These are phyloP conservation scores for Fibroporia radiculosa DNA, from an alignment of 768 basidiomycete genomes.

Conservation along the genomic window DNA sequence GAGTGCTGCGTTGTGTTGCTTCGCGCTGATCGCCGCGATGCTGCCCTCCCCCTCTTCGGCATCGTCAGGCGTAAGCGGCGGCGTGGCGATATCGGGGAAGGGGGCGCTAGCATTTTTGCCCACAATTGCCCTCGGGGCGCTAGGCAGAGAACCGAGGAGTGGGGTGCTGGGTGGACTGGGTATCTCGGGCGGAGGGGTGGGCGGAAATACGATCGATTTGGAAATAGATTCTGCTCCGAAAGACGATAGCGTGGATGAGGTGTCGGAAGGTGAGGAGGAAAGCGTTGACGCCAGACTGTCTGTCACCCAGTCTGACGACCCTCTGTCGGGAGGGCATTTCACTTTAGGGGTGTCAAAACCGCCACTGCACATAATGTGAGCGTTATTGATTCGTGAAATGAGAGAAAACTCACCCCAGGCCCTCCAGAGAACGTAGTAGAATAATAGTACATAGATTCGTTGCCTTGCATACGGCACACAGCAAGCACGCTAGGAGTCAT, in stretches of 20 bases:
- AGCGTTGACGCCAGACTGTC: slow-evolving; percentile 70
- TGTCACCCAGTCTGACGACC: slow-evolving; percentile 96
- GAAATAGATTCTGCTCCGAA: slow-evolving; percentile 25
- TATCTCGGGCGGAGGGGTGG: slow-evolving; percentile 23
- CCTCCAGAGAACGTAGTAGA: slow-evolving; percentile 93
- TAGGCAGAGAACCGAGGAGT: slow-evolving; percentile 13
- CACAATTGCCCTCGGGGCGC: slow-evolving; percentile 21
- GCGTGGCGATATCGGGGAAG: slow-evolving; percentile 46
- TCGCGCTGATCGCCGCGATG: slow-evolving; percentile 33
- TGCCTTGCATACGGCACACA: slow-evolving; percentile 79
- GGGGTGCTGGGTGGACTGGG: slow-evolving; percentile 5
- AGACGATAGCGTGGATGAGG: slow-evolving; percentile 30
- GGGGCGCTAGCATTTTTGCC: slow-evolving; percentile 13
- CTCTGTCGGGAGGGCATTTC: slow-evolving; percentile 95
- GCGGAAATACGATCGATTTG: slow-evolving; percentile 21
- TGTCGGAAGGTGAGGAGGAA: slow-evolving; percentile 29
- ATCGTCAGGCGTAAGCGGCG: slow-evolving; percentile 74
- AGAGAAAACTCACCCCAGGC: slow-evolving; percentile 57
- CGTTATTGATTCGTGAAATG: neutral
- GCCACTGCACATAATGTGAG: slow-evolving; percentile 48
- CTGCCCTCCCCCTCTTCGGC: slow-evolving; percentile 37
- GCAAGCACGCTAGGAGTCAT: slow-evolving; percentile 75
- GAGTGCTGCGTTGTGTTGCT: slow-evolving; percentile 55
- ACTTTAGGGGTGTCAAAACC: slow-evolving; percentile 87
- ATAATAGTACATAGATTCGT: slow-evolving; percentile 80